These are phyloP conservation scores for Leccinum ochraceum DNA, from an alignment of 768 basidiomycete species.

Conservation along the genomic window DNA sequence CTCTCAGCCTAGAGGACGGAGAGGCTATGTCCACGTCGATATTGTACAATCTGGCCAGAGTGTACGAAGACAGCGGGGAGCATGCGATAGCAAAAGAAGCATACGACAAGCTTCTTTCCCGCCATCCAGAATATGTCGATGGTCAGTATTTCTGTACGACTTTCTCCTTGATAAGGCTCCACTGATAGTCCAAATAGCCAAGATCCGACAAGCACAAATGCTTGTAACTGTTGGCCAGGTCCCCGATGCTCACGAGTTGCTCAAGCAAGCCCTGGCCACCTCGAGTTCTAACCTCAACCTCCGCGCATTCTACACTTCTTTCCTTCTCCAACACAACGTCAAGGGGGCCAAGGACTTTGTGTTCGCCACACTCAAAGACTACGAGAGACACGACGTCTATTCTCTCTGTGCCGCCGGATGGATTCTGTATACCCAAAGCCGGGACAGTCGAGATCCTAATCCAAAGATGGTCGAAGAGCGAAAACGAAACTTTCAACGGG, in stretches of 20 bases:
- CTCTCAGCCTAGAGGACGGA: slow-evolving; percentile 45
- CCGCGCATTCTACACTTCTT: slow-evolving; percentile 91
- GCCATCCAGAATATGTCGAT: slow-evolving; percentile 95
- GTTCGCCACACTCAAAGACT: slow-evolving; percentile 82
- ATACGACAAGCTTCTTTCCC: slow-evolving; percentile 81
- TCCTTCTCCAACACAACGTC: slow-evolving; percentile 77
- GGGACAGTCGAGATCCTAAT: slow-evolving; percentile 75
- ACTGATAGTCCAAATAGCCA: slow-evolving; percentile 55
- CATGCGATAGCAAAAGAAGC: slow-evolving; percentile 75
- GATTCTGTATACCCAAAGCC: slow-evolving; percentile 81
- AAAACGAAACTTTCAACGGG: slow-evolving; percentile 71
- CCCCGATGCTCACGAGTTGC: slow-evolving; percentile 81
- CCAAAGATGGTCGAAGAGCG: slow-evolving; percentile 59
- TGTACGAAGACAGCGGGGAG: slow-evolving; percentile 85
- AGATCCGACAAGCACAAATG: slow-evolving; percentile 89
- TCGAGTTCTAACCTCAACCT: slow-evolving; percentile 80
- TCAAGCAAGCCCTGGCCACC: slow-evolving; percentile 87
- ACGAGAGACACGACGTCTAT: slow-evolving; percentile 87
- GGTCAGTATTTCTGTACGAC: slow-evolving; percentile 52
- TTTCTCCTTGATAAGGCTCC: not conserved
- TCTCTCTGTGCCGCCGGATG: slow-evolving; percentile 88
- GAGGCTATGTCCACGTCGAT: slow-evolving; percentile 81
- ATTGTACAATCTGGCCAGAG: slow-evolving; percentile 88
- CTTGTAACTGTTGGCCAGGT: slow-evolving; percentile 64
- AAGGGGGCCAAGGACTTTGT: slow-evolving; percentile 87